Evolutionary conservation across 1,139 yeast genomes (phyloP), one percentile per base, ranked within the genome.

Genomic region (Trichomonascaceae sp.): DNA sequence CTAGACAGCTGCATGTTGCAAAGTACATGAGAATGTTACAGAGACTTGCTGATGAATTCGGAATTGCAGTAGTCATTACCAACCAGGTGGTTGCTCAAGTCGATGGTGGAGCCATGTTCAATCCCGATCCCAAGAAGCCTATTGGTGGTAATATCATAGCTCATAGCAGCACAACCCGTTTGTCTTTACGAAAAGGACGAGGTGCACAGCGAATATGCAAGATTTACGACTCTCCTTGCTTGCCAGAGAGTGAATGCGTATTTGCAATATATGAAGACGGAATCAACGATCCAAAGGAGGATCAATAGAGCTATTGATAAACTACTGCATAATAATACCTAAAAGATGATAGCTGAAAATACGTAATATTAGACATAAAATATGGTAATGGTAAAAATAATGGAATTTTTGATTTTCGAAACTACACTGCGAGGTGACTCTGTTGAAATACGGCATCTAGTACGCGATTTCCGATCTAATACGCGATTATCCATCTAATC

Each of bases 61-160:
- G 99, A 46, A 90, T 95, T 56, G 99, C 99, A 0, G 97, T 93
- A 13, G 89, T 95, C n/a, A 91, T 93, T 52, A 95, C 99, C 3
- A 93, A 93, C 72, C 99, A 93, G 71, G 99, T 93, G 32, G 97
- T 90, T 7, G 97, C 99, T 2, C 97, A 91, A 70, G 99, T 95
- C 19, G 99, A 93, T 69, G 98, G 98, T 51, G 84, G 83, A 64
- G 81, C 86, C 59, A 79, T 84, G 79, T 91, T 85, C 70, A 89
- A 90, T 63, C 95, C 96, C 0, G 99, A 93, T 68, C 98, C 99
- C n/a, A 95, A 95, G 71, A 95, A 95, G 70, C 99, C 99, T 10
- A 93, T 95, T 63, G 99, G 99, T 56, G 99, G 99, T 45, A 93
- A 95, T 66, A 93, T 95, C 63, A 85, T 95, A 71, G 99, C 99